Base-by-base conservation (phyloP, 2,329 filamentous ascomycete genomes). In the Diaporthe ampelina region DNA sequence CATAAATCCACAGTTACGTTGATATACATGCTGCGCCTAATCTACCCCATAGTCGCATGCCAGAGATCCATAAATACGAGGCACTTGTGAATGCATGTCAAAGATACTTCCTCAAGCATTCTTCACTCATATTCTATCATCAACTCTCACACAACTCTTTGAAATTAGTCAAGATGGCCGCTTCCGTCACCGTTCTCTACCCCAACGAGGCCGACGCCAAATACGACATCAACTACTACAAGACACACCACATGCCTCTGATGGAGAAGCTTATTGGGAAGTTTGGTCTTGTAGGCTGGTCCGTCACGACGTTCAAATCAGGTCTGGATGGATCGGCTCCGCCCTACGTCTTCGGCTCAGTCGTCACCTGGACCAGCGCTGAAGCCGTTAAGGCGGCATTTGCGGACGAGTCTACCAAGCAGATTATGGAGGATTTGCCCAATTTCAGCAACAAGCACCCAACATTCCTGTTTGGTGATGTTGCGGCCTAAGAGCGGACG, bases 151-250 rank as follows among this genome's bases (percentile, higher is more conserved):
- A 40, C n/a, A 40, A 4, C 32, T 6, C 29, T n/a, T 37, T 58
- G 19, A 17, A 37, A 15, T 15, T 32, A n/a, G 32, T 37, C 56
- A 58, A 1, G 9, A 58, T 58, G 56, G 8, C 32, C 0, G 56
- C 32, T 7, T 13, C 32, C 32, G 4, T 58, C 56, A 58, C 56
- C 32, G 56, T 58, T 6, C 19, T 58, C 7, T 58, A n/a, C 19
- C 56, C 56, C 29, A 58, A 58, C 56, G 56, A 58, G 32, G 19
- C 56, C 10, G 56, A 58, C n/a, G 32, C 56, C 8, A 58, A 58
- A 8, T 58, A 58, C 56, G 56, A 58, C 56, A 35, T 35, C 56
- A 7, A 58, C 19, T 58, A 58, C 56, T 58, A 58, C 19, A n/a
- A n/a, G 3, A 37, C 29, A 11, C 29, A 58, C 3, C 56, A 58